These are phyloP conservation scores for Leucoagaricus sp. DNA, from an alignment of 1,284 basidiomycete species.

Conservation along the genomic window DNA sequence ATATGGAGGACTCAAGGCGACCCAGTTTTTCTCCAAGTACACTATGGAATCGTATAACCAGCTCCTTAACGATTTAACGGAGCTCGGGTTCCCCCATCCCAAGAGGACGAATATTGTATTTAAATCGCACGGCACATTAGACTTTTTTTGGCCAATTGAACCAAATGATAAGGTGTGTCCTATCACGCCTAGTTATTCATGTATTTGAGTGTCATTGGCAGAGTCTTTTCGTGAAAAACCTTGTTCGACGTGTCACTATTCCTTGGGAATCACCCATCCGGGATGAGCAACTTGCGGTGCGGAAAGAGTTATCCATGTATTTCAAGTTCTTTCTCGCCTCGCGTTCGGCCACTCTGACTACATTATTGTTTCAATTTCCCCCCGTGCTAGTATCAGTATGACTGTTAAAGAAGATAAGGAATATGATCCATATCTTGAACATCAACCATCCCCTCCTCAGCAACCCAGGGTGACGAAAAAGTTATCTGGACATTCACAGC, in stretches of 20 bases:
- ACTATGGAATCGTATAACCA: slow-evolving; percentile 23
- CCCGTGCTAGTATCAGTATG: slow-evolving; percentile 4
- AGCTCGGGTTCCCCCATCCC: slow-evolving; percentile 36
- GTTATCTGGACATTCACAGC: background rate
- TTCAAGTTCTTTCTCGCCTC: background rate
- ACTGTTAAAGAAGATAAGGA: slow-evolving; percentile 4
- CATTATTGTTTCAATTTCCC: background rate
- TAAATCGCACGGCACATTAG: slow-evolving; percentile 31
- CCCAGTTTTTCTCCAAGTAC: slow-evolving; percentile 32
- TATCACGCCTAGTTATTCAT: background rate
- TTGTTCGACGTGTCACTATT: slow-evolving; percentile 4
- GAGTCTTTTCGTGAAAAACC: slow-evolving; percentile 20
- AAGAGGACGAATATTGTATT: slow-evolving; percentile 33
- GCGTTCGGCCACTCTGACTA: background rate
- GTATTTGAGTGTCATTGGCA: background rate
- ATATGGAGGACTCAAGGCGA: slow-evolving; percentile 31
- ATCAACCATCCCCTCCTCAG: background rate
- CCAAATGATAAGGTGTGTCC: slow-evolving; percentile 19
- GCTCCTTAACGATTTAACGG: slow-evolving; percentile 30
- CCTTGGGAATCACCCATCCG: background rate
- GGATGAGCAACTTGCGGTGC: slow-evolving; percentile 3
- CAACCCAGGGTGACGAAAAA: background rate
- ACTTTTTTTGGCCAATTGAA: slow-evolving; percentile 34
- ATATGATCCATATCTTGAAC: slow-evolving; percentile 4
- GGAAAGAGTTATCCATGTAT: slow-evolving; percentile 25